These are phyloP conservation scores for Triadica sebifera DNA, from an alignment of 345 rosid species.

Conservation along the genomic window DNA sequence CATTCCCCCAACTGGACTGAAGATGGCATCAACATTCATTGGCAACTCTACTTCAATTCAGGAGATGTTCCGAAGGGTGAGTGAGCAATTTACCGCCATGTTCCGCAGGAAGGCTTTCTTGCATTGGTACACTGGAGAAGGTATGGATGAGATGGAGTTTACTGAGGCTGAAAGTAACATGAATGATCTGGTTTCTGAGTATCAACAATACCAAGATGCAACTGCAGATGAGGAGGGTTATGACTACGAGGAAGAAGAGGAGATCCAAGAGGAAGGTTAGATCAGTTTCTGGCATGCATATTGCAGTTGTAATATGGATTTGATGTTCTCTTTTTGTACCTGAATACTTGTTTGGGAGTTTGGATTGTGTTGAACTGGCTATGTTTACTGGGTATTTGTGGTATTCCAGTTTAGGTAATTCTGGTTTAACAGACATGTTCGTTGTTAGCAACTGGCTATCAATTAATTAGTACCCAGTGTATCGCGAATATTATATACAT, in stretches of 20 bases:
- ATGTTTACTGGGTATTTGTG: not conserved
- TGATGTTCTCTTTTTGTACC: constrained; percentile 8
- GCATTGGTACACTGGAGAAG: constrained; percentile 86
- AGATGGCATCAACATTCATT: constrained; percentile 71
- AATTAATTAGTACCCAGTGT: not conserved
- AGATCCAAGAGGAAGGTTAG: constrained; percentile 39
- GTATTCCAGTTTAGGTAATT: not conserved
- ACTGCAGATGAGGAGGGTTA: constrained; percentile 69
- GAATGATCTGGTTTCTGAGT: constrained; percentile 77
- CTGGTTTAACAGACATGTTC: not conserved
- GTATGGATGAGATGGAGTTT: constrained; percentile 88
- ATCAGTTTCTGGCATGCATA: constrained; percentile 32
- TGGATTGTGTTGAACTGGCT: not conserved
- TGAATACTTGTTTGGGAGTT: constrained; percentile 1
- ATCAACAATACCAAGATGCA: constrained; percentile 84
- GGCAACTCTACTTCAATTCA: constrained; percentile 80
- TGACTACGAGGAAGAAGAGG: constrained; percentile 59
- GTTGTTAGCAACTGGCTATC: not conserved
- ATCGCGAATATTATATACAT: not conserved
- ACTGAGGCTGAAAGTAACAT: constrained; percentile 82
- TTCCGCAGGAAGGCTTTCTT: constrained; percentile 85
- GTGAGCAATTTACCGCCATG: constrained; percentile 85
- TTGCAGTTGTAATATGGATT: not conserved
- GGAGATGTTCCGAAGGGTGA: constrained; percentile 79
- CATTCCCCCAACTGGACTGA: constrained; percentile 72